phyloP scores from a whole-genome alignment of 768 basidiomycete species.

The Leccinellum luteum region DNA sequence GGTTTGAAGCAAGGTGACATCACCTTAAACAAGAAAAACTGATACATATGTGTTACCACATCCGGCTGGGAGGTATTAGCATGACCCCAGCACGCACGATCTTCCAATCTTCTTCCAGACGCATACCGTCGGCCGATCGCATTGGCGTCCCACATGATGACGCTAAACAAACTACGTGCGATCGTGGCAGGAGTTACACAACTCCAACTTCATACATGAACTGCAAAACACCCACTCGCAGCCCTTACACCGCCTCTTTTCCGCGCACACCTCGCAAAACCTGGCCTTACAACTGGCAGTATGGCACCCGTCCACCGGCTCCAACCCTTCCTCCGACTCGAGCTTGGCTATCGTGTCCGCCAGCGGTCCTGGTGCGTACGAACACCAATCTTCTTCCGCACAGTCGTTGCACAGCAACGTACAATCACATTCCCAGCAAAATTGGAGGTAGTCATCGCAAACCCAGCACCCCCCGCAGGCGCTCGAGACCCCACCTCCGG shows the following conservation, averaged over 20 bases:
- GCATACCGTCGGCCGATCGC: no score
- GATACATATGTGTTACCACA: no score
- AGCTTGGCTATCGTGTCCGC: background rate
- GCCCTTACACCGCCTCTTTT: no score
- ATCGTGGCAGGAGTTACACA: conserved; percentile 6
- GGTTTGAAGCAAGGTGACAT: no score
- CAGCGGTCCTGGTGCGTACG: background rate
- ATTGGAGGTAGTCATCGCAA: conserved; percentile 26
- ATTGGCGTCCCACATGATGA: no score
- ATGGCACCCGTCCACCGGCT: conserved; percentile 5
- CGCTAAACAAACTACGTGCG: no score
- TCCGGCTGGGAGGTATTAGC: no score
- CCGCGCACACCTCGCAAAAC: conserved; percentile 17
- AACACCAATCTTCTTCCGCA: conserved; percentile 22
- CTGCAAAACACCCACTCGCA: conserved; percentile 11
- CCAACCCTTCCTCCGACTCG: no score
- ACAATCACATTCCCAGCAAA: conserved; percentile 18
- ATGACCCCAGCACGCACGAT: no score
- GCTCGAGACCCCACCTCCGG: conserved; percentile 20
- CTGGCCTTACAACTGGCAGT: no score
- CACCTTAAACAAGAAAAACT: no score
- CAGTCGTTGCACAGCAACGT: conserved; percentile 26
- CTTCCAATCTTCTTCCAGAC: no score
- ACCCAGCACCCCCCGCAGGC: conserved; percentile 19
- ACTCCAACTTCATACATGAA: conserved; percentile 5